These are phyloP conservation scores for Yarrowia porcina DNA, from an alignment of 805 yeast genomes.

Conservation along the genomic window DNA sequence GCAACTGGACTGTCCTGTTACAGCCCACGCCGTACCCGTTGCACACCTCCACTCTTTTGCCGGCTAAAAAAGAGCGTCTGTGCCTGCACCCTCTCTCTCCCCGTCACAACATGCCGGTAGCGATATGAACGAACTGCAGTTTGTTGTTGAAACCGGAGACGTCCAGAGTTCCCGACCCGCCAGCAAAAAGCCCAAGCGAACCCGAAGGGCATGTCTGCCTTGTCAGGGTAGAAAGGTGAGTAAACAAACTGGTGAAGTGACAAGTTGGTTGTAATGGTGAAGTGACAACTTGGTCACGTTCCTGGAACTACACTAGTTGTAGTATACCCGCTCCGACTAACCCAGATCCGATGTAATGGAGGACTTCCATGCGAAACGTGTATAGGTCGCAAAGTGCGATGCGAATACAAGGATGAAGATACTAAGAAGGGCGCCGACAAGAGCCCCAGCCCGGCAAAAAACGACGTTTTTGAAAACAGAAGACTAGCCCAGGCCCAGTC, in stretches of 20 bases:
- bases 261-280: too few relatives aligned
- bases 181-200: slow-evolving; percentile 31
- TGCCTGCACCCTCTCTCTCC: neutral
- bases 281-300: too few relatives aligned
- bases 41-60: neutral
- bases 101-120: slow-evolving; percentile 1
- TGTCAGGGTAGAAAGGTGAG: slow-evolving; percentile 32
- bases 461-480: neutral
- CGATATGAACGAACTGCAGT: slow-evolving; percentile 24
- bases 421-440: neutral
- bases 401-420: slow-evolving; percentile 28
- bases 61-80: neutral
- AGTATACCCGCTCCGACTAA: neutral
- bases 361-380: slow-evolving; percentile 32
- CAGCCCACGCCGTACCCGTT: neutral
- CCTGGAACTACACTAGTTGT: too few relatives aligned
- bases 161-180: neutral
- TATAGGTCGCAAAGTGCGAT: slow-evolving; percentile 26
- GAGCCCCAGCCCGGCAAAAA: neutral
- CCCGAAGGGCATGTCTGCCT: slow-evolving; percentile 31
- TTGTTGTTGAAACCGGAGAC: slow-evolving; percentile 22
- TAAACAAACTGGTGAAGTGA: neutral
- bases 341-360: slow-evolving; percentile 34
- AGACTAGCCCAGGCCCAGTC: neutral
- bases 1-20: neutral